Evolutionary conservation across 805 yeast genomes (phyloP).

Genomic region (Metschnikowia koreensis): DNA sequence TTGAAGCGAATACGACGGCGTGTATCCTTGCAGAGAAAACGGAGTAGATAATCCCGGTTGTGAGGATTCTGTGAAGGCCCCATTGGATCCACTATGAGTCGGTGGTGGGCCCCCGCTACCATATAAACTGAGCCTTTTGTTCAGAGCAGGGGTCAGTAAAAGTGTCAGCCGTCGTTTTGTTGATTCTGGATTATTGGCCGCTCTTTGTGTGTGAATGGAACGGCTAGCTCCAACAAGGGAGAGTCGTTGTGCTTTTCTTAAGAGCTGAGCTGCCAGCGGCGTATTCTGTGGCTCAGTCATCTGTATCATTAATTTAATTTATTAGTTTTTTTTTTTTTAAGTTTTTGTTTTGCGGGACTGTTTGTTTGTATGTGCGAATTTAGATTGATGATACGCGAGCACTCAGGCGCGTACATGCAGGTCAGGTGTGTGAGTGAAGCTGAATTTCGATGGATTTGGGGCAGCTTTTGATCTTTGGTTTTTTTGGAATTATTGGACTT

Average conservation of each 20-base stretch:
- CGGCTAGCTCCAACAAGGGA: constrained; percentile 22
- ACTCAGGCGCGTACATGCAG: background rate
- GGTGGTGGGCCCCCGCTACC: constrained; percentile 7
- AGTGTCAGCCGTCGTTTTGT: constrained; percentile 29
- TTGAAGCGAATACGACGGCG: background rate
- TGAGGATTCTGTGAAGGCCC: background rate
- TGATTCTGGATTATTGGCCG: constrained; percentile 19
- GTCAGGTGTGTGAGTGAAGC: background rate
- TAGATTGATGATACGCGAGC: background rate
- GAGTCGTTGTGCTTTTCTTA: constrained; percentile 17
- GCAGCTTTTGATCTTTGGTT: no score
- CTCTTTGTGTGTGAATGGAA: constrained; percentile 17
- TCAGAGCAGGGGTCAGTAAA: constrained; percentile 35
- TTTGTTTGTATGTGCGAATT: background rate
- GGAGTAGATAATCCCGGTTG: constrained; percentile 8
- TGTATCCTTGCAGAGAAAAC: constrained; percentile 7
- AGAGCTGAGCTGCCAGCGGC: constrained; percentile 17
- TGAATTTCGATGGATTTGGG: no score
- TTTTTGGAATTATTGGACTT: no score
- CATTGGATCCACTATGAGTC: background rate
- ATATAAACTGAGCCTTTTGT: constrained; percentile 17
- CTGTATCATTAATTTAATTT: background rate
- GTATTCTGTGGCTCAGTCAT: constrained; percentile 14
- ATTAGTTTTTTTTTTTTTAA: background rate
- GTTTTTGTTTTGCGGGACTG: background rate